Base-by-base conservation (phyloP, 164 flowering plant species). In the Nymphaea colorata region DNA sequence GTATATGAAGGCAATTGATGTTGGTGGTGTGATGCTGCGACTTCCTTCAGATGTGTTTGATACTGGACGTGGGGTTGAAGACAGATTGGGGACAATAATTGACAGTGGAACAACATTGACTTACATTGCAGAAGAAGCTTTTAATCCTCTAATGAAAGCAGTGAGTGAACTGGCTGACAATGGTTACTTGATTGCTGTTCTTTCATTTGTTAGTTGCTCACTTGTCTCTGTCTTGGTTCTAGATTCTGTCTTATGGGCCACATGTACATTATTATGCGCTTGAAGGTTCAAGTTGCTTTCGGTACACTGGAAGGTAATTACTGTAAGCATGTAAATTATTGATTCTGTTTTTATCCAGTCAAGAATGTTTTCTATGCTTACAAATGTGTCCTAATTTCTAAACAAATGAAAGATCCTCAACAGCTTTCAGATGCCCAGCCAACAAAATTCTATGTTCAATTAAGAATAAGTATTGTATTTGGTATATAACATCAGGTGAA, bases 61-160 rank as follows among this genome's bases (percentile, higher is more conserved):
- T 44, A 67, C 79, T 44, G 90, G 80, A 44, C 16, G 14, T 61
- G 64, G 64, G 42, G 41, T 17, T 17, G 12, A 51, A 51, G 76
- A 66, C 11, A 65, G 67, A 18, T 81, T 70, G 73, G 91, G 89
- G 67, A 80, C 97, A 51, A 85, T 94, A 44, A 82, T 94, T 71
- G 98, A 94, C 71, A 91, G 97, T 74, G 98, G 98, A 61, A 90
- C 97, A 73, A 94, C 98, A 42, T 77, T 94, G 83, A 88, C 97
- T 1, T 91, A 91, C 78, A 80, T 94, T 75, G 90, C 97, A 41
- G 75, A 73, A 8, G 76, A 42, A 16, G 78, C 86, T 70, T 94
- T 82, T 71, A 71, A 74, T 0, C 76, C 82, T 64, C 42, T 94
- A 45, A 73, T 88, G 41, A 53, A 43, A 2, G 62, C 66, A 57